Evolutionary conservation across 768 basidiomycete species (phyloP).

Genomic region (Floccularia luteovirens): DNA sequence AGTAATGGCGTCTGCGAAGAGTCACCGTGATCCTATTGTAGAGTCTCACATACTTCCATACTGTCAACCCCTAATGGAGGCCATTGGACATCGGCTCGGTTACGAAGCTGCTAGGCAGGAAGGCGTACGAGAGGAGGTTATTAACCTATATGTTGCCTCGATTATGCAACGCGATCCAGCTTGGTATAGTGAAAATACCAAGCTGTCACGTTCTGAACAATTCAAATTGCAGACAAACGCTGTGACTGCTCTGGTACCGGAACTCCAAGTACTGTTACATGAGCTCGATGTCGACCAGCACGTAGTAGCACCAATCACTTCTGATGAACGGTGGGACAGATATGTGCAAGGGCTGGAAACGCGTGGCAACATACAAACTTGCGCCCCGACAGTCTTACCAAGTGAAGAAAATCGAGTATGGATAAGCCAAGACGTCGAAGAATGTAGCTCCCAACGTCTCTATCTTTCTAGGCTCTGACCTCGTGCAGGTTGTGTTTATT

Average conservation of each 20-base stretch:
- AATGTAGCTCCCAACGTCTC: no score
- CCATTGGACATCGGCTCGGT: slow-evolving; percentile 38
- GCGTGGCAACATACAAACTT: no score
- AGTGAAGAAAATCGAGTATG: no score
- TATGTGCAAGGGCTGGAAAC: neutral
- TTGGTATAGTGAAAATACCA: slow-evolving; percentile 32
- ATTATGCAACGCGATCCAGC: slow-evolving; percentile 25
- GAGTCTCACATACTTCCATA: slow-evolving; percentile 30
- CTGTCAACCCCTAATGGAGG: slow-evolving; percentile 27
- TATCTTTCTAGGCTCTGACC: no score
- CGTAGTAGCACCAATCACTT: slow-evolving; percentile 14
- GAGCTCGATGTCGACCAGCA: slow-evolving; percentile 9
- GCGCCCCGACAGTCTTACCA: no score
- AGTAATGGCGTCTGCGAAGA: slow-evolving; percentile 12
- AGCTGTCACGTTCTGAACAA: slow-evolving; percentile 15
- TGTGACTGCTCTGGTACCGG: slow-evolving; percentile 15
- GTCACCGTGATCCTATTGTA: slow-evolving; percentile 21
- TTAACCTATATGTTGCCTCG: slow-evolving; percentile 29
- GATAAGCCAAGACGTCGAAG: no score
- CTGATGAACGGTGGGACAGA: slow-evolving; percentile 11
- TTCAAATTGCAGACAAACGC: slow-evolving; percentile 24
- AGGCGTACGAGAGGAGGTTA: slow-evolving; percentile 17
- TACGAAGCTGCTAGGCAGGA: slow-evolving; percentile 29
- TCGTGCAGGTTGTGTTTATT: no score
- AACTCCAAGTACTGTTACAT: slow-evolving; percentile 13